phyloP scores from a whole-genome alignment of 352 stramenopile genomes.

The Phytopythium montanum region DNA sequence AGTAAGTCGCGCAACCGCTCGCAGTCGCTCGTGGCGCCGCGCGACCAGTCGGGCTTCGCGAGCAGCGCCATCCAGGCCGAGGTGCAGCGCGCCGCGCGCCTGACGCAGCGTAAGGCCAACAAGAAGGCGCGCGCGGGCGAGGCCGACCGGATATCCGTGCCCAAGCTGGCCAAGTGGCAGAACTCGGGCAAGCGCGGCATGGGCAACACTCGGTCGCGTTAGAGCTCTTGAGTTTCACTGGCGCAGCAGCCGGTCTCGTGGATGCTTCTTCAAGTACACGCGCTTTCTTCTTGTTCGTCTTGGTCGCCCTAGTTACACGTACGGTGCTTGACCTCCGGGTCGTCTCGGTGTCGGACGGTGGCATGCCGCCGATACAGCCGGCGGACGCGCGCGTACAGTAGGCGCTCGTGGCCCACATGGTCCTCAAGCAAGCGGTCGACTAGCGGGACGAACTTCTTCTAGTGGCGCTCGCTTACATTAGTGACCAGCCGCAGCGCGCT shows the following conservation, averaged over 20 bases:
- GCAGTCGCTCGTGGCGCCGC: conserved; percentile 69
- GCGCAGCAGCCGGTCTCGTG: no score
- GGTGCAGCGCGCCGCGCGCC: conserved; percentile 40
- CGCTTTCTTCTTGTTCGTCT: no score
- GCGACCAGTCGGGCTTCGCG: conserved; percentile 67
- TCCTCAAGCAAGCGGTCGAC: conserved; percentile 40
- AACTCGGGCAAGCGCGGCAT: conserved; percentile 87
- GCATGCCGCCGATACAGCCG: conserved; percentile 25
- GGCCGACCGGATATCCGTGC: conserved; percentile 68
- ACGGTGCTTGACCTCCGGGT: no score
- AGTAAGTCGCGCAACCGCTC: conserved; percentile 85
- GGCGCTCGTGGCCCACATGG: conserved; percentile 47
- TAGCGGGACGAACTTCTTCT: conserved; percentile 34
- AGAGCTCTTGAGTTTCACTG: conserved; percentile 20
- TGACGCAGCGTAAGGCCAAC: conserved; percentile 76
- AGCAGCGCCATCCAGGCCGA: conserved; percentile 38
- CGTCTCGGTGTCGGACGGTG: no score
- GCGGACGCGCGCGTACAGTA: conserved; percentile 47
- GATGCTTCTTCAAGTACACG: no score
- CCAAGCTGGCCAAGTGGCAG: conserved; percentile 88
- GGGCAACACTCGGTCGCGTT: conserved; percentile 76
- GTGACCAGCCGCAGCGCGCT: no score
- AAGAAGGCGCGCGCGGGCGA: conserved; percentile 81
- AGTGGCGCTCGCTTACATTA: no score
- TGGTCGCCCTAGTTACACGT: no score